Evolutionary conservation across 2,329 filamentous ascomycete species (phyloP).

Genomic region (Penicillium psychrosexuale): DNA sequence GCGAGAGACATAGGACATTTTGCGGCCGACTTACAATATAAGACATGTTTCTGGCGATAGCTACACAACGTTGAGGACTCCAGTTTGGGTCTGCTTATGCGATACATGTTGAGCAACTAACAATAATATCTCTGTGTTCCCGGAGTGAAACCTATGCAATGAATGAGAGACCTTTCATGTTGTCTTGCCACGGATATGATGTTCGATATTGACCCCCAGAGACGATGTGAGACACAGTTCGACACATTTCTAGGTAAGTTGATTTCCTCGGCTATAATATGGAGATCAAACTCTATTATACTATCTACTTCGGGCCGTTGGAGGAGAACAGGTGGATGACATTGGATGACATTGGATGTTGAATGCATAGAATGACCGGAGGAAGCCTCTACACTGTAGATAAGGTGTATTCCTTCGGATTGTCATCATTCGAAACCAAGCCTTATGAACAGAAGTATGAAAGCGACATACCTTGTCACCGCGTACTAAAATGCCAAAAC

Average conservation of each 20-base stretch:
- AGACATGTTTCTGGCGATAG: neutral
- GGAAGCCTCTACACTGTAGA: neutral
- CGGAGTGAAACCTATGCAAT: neutral
- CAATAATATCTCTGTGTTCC: neutral
- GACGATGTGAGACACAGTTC: neutral
- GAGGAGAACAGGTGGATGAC: neutral
- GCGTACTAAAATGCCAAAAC: neutral
- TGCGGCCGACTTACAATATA: constrained; percentile 5
- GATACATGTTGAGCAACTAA: neutral
- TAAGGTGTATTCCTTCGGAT: neutral
- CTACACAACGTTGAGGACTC: neutral
- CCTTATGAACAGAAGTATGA: neutral
- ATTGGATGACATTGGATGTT: neutral
- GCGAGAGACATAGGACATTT: neutral
- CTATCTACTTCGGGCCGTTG: neutral
- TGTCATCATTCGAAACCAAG: neutral
- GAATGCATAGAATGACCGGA: neutral
- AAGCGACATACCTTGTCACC: neutral
- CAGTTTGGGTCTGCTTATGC: neutral
- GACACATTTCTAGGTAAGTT: neutral
- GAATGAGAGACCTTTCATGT: neutral
- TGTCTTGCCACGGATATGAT: neutral
- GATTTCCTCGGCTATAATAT: neutral
- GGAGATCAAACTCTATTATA: neutral
- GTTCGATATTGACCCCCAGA: neutral